Evolutionary conservation across 75 land plant genomes (phyloP).

Genomic region (Azolla pinnata): DNA sequence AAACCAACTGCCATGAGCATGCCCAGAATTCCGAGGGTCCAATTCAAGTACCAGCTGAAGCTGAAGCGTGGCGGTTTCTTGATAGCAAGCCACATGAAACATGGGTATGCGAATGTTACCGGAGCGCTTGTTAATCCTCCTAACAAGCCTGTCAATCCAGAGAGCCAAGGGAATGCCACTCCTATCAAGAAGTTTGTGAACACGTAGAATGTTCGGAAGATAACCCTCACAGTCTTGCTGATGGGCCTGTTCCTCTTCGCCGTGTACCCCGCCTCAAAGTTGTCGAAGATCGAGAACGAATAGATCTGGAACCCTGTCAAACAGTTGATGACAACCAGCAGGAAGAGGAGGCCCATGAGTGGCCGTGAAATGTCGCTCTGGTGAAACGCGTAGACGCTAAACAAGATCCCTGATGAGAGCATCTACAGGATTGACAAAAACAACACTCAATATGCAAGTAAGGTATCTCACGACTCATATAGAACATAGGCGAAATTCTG

Average conservation of each 20-base stretch:
- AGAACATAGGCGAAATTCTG: neutral
- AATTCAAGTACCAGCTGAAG: slow-evolving; percentile 60
- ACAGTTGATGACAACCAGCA: slow-evolving; percentile 62
- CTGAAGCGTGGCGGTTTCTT: slow-evolving; percentile 55
- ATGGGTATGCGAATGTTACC: slow-evolving; percentile 72
- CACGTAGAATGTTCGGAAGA: slow-evolving; percentile 34
- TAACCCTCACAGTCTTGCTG: slow-evolving; percentile 39
- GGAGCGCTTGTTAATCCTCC: slow-evolving; percentile 73
- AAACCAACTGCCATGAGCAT: slow-evolving; percentile 35
- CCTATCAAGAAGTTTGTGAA: slow-evolving; percentile 47
- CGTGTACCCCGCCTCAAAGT: slow-evolving; percentile 50
- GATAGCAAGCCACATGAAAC: slow-evolving; percentile 77
- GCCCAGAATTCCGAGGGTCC: slow-evolving; percentile 55
- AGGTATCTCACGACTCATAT: neutral
- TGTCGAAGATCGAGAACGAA: slow-evolving; percentile 76
- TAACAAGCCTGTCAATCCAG: slow-evolving; percentile 58
- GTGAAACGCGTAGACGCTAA: slow-evolving; percentile 47
- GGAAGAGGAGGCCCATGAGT: slow-evolving; percentile 39
- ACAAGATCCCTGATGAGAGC: slow-evolving; percentile 50
- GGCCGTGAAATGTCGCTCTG: slow-evolving; percentile 28
- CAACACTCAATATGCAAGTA: neutral
- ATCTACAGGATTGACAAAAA: slow-evolving; percentile 31
- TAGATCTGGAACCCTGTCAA: slow-evolving; percentile 82
- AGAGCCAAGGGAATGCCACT: slow-evolving; percentile 65
- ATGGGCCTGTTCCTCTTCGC: slow-evolving; percentile 43